Conservation (phyloP, 2,329 filamentous ascomycete genomes). For the Aspergillus pseudotamarii region DNA sequence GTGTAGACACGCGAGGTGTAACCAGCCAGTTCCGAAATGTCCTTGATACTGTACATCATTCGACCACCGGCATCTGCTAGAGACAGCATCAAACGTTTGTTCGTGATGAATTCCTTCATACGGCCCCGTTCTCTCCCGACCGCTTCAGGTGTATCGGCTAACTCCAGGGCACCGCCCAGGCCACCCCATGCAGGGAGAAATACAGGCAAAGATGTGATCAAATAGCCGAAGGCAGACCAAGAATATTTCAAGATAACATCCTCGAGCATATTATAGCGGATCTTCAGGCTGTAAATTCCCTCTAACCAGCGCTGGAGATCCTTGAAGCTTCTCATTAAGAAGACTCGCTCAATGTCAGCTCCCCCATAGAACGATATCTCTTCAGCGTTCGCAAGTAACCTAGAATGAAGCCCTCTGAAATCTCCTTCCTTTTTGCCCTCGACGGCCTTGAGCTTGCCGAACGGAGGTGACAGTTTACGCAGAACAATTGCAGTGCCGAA, state of each 20-base stretch:
- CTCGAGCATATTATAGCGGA: constrained; percentile 97
- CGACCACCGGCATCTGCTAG: constrained; percentile 92
- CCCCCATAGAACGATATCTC: constrained; percentile 98
- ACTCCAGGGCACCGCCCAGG: constrained; percentile 71
- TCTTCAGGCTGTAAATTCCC: constrained; percentile 95
- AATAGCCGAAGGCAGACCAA: constrained; percentile 96
- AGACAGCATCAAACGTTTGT: constrained; percentile 97
- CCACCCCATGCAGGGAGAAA: constrained; percentile 96
- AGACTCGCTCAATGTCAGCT: constrained; percentile 90
- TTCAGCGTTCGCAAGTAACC: constrained; percentile 93
- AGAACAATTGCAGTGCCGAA: constrained; percentile 90
- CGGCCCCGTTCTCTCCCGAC: constrained; percentile 71
- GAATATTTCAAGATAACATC: constrained; percentile 98
- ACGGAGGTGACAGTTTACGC: constrained; percentile 85
- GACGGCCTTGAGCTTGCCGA: constrained; percentile 94
- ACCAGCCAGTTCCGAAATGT: constrained; percentile 90
- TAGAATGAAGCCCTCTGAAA: constrained; percentile 86
- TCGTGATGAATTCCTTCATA: constrained; percentile 99
- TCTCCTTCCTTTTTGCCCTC: constrained; percentile 95
- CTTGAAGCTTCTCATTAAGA: constrained; percentile 88
- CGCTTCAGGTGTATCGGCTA: constrained; percentile 46
- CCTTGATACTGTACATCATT: constrained; percentile 99
- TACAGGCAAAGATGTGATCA: constrained; percentile 87
- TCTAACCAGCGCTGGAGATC: constrained; percentile 97
- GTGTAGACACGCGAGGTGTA: constrained; percentile 97